These are phyloP conservation scores for Colletotrichum higginsianum DNA, from an alignment of 2,329 filamentous ascomycete species.

Conservation along the genomic window DNA sequence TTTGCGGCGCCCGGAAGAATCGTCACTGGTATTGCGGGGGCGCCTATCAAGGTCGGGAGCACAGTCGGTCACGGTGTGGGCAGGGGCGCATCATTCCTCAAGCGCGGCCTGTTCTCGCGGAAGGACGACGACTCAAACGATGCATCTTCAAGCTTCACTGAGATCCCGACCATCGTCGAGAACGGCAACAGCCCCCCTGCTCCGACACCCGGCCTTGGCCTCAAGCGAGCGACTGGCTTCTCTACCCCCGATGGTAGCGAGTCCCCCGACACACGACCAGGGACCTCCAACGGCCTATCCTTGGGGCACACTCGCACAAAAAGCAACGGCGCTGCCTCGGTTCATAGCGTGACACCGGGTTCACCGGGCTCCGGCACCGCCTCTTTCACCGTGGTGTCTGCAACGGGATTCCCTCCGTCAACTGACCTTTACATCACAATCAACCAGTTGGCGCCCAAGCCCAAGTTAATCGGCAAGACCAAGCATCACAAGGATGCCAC, in stretches of 20 bases:
- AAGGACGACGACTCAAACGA: slow-evolving; percentile 72
- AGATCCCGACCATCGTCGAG: slow-evolving; percentile 59
- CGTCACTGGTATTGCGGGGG: slow-evolving; percentile 84
- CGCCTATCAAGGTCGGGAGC: slow-evolving; percentile 90
- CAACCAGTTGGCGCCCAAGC: slow-evolving; percentile 76
- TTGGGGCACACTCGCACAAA: slow-evolving; percentile 65
- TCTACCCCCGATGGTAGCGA: slow-evolving; percentile 43
- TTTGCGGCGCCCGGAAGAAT: slow-evolving; percentile 91
- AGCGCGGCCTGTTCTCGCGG: slow-evolving; percentile 83
- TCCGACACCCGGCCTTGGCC: slow-evolving; percentile 50
- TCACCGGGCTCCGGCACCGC: slow-evolving; percentile 80
- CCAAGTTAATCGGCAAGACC: slow-evolving; percentile 90
- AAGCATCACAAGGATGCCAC: slow-evolving; percentile 85
- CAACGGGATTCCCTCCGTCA: slow-evolving; percentile 81
- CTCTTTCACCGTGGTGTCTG: slow-evolving; percentile 83
- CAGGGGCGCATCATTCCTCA: slow-evolving; percentile 92
- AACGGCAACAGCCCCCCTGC: slow-evolving; percentile 56
- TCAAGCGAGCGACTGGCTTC: slow-evolving; percentile 60
- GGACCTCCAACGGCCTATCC: slow-evolving; percentile 51
- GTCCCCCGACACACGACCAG: slow-evolving; percentile 49
- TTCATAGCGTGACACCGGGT: slow-evolving; percentile 73
- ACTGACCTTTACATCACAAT: slow-evolving; percentile 86
- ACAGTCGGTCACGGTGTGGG: slow-evolving; percentile 84
- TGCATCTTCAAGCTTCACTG: slow-evolving; percentile 53
- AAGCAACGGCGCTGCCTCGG: slow-evolving; percentile 76